Conservation (phyloP, 768 basidiomycete species). For the Suillus bovinus region DNA sequence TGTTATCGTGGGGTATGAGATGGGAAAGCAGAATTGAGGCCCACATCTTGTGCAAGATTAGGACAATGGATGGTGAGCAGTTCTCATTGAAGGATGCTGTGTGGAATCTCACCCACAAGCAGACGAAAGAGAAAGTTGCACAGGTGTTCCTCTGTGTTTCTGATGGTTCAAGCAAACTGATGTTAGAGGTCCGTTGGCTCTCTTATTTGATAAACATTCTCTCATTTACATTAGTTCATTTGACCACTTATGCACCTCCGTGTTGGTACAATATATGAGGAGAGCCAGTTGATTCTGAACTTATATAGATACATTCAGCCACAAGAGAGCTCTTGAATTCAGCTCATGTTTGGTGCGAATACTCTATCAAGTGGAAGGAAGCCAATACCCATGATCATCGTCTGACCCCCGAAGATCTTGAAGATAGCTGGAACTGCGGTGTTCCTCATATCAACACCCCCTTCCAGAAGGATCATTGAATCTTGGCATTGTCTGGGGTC, state of each 20-base stretch:
- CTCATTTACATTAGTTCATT: background rate
- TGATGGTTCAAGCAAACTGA: slow-evolving; percentile 99
- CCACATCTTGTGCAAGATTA: slow-evolving; percentile 93
- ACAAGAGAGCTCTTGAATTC: slow-evolving; percentile 98
- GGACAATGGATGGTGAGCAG: slow-evolving; percentile 94
- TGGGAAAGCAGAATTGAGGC: slow-evolving; percentile 50
- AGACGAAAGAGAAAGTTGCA: slow-evolving; percentile 95
- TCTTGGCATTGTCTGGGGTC: slow-evolving; percentile 98
- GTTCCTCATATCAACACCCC: slow-evolving; percentile 98
- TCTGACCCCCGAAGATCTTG: slow-evolving; percentile 94
- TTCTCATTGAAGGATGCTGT: slow-evolving; percentile 96
- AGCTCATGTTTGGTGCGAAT: slow-evolving; percentile 98
- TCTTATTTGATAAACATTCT: background rate
- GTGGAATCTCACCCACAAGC: slow-evolving; percentile 97
- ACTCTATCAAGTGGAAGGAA: slow-evolving; percentile 99
- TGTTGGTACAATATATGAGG: slow-evolving; percentile 96
- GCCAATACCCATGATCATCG: slow-evolving; percentile 99
- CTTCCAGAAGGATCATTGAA: slow-evolving; percentile 98
- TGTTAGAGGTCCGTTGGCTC: slow-evolving; percentile 61
- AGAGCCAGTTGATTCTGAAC: slow-evolving; percentile 95
- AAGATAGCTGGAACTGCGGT: slow-evolving; percentile 98
- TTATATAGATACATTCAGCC: slow-evolving; percentile 95
- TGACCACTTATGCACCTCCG: slow-evolving; percentile 92
- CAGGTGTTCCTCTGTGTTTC: slow-evolving; percentile 98
- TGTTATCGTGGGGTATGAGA: no score